Conservation (phyloP, 2,329 filamentous ascomycete species). For the Penicillium fuscoglaucum region DNA sequence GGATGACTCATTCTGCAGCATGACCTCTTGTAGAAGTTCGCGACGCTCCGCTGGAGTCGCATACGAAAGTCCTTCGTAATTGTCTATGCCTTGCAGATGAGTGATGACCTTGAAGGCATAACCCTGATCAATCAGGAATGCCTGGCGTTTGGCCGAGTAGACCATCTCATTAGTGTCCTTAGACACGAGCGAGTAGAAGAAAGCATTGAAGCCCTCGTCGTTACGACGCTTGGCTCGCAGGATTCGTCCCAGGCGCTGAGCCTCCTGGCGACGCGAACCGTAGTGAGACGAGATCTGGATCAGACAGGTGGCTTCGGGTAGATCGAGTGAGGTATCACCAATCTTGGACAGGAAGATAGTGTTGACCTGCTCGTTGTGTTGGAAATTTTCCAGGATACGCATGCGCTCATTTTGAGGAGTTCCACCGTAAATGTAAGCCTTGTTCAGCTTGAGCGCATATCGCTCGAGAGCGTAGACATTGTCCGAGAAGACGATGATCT, state of each 20-base stretch:
- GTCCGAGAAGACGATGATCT: slow-evolving; percentile 97
- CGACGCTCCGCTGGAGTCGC: slow-evolving; percentile 75
- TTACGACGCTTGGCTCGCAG: slow-evolving; percentile 92
- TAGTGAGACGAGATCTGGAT: slow-evolving; percentile 99
- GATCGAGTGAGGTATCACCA: slow-evolving; percentile 94
- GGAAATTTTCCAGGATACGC: slow-evolving; percentile 88
- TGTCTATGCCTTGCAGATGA: slow-evolving; percentile 85
- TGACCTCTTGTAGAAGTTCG: slow-evolving; percentile 83
- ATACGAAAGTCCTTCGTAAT: slow-evolving; percentile 77
- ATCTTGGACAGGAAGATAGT: slow-evolving; percentile 97
- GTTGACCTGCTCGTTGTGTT: slow-evolving; percentile 84
- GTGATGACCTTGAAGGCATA: slow-evolving; percentile 99
- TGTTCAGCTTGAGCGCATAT: slow-evolving; percentile 80
- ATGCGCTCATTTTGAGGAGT: slow-evolving; percentile 84
- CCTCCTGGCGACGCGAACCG: slow-evolving; percentile 93
- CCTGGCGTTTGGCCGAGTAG: slow-evolving; percentile 94
- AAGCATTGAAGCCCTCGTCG: slow-evolving; percentile 97
- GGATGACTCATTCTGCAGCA: slow-evolving; percentile 79
- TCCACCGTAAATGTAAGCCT: slow-evolving; percentile 87
- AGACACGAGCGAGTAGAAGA: slow-evolving; percentile 96
- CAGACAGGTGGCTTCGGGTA: slow-evolving; percentile 92
- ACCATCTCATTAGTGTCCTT: slow-evolving; percentile 99
- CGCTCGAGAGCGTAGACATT: slow-evolving; percentile 89
- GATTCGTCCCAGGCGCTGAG: slow-evolving; percentile 88
- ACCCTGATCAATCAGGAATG: slow-evolving; percentile 95